Base-by-base conservation (phyloP, 2,329 filamentous ascomycete genomes). In the Aspergillus sp. region DNA sequence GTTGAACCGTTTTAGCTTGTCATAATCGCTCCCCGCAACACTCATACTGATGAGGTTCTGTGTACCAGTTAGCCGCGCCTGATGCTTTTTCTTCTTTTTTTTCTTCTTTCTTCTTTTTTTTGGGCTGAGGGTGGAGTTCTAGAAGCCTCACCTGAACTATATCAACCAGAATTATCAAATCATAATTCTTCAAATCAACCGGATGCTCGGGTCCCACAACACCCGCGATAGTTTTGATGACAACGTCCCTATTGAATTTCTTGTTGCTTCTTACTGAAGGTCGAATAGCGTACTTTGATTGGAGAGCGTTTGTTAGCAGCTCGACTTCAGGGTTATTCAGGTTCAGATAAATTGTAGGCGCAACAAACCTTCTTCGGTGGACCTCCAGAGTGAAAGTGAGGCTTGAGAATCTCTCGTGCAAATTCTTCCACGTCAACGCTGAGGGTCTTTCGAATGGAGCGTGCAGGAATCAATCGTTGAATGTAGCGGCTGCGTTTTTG, bases 21-120 rank as follows among this genome's bases (percentile, higher is more conserved):
- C 85, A 64, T 82, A 88, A 61, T 85, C 82, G 52, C 77, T 72
- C 19, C 80, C 81, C 4, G 87, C 82, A 8, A 88, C 84, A 62
- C 84, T 86, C 79, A 88, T 85, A 19, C 86, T 85, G 59, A 85
- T 81, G 9, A 87, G 71, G 63, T 86, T 87, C 85, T 87, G 63
- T 43, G 12, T 49, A 3, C 25, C 17, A n/a, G 59, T 69, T 50
- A 70, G 64, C 52, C 3, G 52, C 14, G 6, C 19, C 19, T 33
- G 27, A 31, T 54, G 7, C 4, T 14, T 12, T 17, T 49, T 41
- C n/a, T 19, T 21, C 21, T 21, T 21, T 3, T 21, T 21, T 4
- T 21, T 21, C 21, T 21, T 21, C 21, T 21, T 21, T 21, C 21
- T 21, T 21, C 21, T 21, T 21, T 21, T 21, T 21, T 21, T 21